Base-by-base conservation (phyloP, 2,329 filamentous ascomycete species). In the Emergomyces orientalis region DNA sequence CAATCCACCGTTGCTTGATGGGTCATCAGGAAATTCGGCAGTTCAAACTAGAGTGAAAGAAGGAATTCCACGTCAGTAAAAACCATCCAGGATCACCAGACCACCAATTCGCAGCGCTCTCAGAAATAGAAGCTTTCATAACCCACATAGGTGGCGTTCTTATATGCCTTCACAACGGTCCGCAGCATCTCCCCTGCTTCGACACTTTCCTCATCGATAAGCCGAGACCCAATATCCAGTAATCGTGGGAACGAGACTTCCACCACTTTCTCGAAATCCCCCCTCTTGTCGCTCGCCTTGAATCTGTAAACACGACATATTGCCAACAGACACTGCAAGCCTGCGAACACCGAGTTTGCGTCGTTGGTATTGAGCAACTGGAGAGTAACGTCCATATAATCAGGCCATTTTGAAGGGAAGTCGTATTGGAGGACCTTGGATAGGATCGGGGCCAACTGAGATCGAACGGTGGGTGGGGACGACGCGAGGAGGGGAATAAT, bases 121-220 rank as follows among this genome's bases (percentile, higher is more conserved):
- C 13, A 14, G 32, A n/a, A 39, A 54, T 37, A 39, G 27, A 60
- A 56, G 32, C 41, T 34, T 51, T 34, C n/a, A 58, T 43, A 37
- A 32, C 64, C 72, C 62, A 96, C 90, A 82, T 95, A 99, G 71
- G 95, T 96, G 57, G 94, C 92, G 79, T 99, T 93, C 80, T 99
- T 99, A 79, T 96, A 99, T 45, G 91, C 88, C 81, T 99, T 99
- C 72, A 99, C 84, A 62, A 95, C 90, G 63, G 95, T 88, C 73
- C 95, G 89, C 69, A 99, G 82, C 89, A 99, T 97, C 79, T 97
- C 94, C 64, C 90, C 93, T 22, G 93, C 94, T 77, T 99, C 94
- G 69, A 95, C 81, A 73, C 90, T 96, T 73, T 90, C 90, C 79
- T 97, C 92, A 68, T 90, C 88, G 55, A 96, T 88, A 70, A 97